Percentiles rank a stretch among this genome's conserved stretches.
phyloP scores from a whole-genome alignment of 169 alveolate species.

The Plasmodium vivax region DNA sequence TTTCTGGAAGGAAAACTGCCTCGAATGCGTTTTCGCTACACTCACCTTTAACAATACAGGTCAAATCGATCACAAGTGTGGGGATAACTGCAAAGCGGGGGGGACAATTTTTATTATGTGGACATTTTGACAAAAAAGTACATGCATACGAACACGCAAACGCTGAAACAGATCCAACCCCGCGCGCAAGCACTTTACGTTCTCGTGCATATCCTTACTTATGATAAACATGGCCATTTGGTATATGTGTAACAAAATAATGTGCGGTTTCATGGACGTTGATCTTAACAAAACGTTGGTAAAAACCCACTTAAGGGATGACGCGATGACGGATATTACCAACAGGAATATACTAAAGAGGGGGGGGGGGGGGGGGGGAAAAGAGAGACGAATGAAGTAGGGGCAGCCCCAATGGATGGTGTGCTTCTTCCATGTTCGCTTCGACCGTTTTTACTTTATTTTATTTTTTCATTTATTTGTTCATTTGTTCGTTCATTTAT shows the following conservation, averaged over 20 bases:
- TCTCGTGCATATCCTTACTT: conserved; percentile 9
- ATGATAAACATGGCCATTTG: conserved; percentile 45
- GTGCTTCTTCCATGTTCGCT: neutral
- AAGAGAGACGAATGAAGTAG: neutral
- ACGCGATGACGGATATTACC: conserved; percentile 27
- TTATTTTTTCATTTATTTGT: no score
- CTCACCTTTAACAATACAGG: conserved; percentile 39
- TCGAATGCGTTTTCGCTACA: neutral
- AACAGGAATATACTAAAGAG: conserved; percentile 11
- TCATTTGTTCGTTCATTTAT: no score
- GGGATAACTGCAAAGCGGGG: conserved; percentile 21
- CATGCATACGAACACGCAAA: neutral
- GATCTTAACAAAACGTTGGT: conserved; percentile 38
- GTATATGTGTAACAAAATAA: conserved; percentile 38
- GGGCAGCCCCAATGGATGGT: neutral
- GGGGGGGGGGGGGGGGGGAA: neutral
- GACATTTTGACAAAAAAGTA: neutral
- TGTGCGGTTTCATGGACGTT: conserved; percentile 33
- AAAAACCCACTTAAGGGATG: conserved; percentile 58
- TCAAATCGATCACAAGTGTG: conserved; percentile 21
- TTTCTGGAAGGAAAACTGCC: neutral
- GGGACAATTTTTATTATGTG: neutral
- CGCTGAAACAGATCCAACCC: neutral
- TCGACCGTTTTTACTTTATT: neutral
- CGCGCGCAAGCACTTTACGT: neutral